These are phyloP conservation scores for Amoeboaphelidium protococcarum DNA, from an alignment of 371 early-diverging fungal species.

Conservation along the genomic window DNA sequence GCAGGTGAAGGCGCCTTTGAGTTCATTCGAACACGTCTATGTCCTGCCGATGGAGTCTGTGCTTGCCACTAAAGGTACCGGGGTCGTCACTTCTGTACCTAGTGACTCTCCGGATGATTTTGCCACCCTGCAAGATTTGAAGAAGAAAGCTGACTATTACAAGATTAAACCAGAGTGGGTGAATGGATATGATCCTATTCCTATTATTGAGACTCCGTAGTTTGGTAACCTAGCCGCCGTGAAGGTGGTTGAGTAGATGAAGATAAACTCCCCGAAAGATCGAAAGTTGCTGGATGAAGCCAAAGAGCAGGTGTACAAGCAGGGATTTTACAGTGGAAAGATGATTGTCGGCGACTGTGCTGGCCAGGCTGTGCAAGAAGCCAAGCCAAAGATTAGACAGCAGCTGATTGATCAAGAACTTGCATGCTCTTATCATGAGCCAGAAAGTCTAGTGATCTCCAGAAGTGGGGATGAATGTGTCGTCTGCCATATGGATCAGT, in stretches of 20 bases:
- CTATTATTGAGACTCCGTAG: constrained; percentile 60
- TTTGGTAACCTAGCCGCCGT: constrained; percentile 66
- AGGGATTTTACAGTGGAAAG: constrained; percentile 80
- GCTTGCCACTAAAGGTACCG: constrained; percentile 84
- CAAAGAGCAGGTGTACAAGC: constrained; percentile 89
- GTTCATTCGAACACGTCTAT: constrained; percentile 44
- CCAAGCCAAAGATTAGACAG: constrained; percentile 57
- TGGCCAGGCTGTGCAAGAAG: constrained; percentile 68
- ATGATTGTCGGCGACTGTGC: constrained; percentile 56
- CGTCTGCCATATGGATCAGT: constrained; percentile 93
- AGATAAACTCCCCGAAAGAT: constrained; percentile 88
- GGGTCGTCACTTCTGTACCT: constrained; percentile 93
- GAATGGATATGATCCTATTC: constrained; percentile 42
- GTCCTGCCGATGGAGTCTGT: constrained; percentile 93
- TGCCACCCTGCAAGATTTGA: constrained; percentile 40
- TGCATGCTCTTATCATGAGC: constrained; percentile 84
- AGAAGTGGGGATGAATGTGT: constrained; percentile 97
- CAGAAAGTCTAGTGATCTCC: constrained; percentile 80
- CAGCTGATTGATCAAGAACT: constrained; percentile 33
- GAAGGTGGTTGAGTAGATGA: constrained; percentile 52
- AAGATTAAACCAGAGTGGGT: constrained; percentile 70
- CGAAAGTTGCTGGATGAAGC: constrained; percentile 62
- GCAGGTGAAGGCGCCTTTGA: constrained; percentile 66
- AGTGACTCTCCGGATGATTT: constrained; percentile 94
- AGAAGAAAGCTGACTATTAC: constrained; percentile 78